phyloP scores from a whole-genome alignment of 441 rosid species.

The Populus hybrid region DNA sequence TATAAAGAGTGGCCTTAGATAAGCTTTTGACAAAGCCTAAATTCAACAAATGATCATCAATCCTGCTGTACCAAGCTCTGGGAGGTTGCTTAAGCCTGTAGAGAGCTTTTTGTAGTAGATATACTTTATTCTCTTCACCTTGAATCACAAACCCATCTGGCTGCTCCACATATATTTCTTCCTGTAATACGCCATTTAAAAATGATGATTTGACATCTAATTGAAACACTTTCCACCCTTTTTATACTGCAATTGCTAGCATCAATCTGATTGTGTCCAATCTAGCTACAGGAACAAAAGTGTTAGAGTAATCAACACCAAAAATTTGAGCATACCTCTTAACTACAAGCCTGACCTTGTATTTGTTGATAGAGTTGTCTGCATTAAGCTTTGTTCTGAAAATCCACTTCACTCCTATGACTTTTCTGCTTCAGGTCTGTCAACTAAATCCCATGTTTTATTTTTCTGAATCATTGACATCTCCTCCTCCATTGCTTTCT shows the following conservation, averaged over 20 bases:
- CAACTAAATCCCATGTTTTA: neutral
- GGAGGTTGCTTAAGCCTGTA: too few relatives aligned
- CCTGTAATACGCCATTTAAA: neutral
- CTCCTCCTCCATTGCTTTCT: neutral
- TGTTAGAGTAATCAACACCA: too few relatives aligned
- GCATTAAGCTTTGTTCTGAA: neutral
- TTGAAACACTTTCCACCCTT: neutral
- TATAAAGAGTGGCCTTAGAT: too few relatives aligned
- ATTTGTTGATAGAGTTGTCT: neutral
- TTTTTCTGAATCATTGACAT: neutral
- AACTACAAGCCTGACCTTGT: neutral
- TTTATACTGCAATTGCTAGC: neutral
- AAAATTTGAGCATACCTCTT: too few relatives aligned
- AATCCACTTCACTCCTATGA: too few relatives aligned
- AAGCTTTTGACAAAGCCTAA: too few relatives aligned
- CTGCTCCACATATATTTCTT: too few relatives aligned
- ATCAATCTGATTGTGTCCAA: neutral
- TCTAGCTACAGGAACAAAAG: neutral
- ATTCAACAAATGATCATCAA: too few relatives aligned
- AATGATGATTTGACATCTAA: neutral
- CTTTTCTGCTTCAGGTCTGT: neutral
- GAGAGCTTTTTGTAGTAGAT: too few relatives aligned
- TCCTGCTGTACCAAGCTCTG: neutral
- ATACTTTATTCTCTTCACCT: too few relatives aligned
- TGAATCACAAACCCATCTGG: too few relatives aligned